Percentiles rank a stretch among this genome's conserved stretches.
phyloP scores from a whole-genome alignment of 1,284 basidiomycete species.

The Ustilago xerochloae region DNA sequence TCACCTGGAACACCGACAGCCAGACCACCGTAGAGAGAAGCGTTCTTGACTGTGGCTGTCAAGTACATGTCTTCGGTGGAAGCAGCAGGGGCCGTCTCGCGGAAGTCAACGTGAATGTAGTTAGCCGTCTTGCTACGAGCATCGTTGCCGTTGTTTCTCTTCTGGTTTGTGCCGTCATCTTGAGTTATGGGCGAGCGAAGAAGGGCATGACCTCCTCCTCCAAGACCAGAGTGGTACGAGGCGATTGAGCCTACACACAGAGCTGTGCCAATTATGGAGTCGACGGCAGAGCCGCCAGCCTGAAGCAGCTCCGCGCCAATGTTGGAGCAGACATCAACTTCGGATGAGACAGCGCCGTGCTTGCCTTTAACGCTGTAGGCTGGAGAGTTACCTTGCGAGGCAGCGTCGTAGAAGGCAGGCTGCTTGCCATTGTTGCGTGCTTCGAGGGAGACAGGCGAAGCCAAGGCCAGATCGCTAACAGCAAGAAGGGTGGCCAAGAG shows the following conservation, averaged over 20 bases:
- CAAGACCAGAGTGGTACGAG: constrained; percentile 70
- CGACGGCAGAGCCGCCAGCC: constrained; percentile 69
- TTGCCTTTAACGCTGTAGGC: constrained; percentile 45
- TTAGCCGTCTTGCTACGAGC: constrained; percentile 44
- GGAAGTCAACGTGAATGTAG: constrained; percentile 69
- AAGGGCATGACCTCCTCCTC: constrained; percentile 66
- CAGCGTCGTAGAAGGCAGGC: constrained; percentile 41
- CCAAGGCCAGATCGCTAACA: not conserved
- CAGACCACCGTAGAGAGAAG: constrained; percentile 55
- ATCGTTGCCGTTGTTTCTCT: constrained; percentile 17
- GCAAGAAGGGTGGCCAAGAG: constrained; percentile 8
- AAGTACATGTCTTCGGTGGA: constrained; percentile 68
- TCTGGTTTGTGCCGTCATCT: constrained; percentile 22
- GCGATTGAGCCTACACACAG: constrained; percentile 69
- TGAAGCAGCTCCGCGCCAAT: constrained; percentile 68
- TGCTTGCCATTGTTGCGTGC: constrained; percentile 15
- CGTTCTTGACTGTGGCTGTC: constrained; percentile 31
- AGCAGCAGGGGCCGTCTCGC: constrained; percentile 69
- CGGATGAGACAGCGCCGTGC: constrained; percentile 61
- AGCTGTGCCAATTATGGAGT: constrained; percentile 63
- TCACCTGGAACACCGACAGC: constrained; percentile 68
- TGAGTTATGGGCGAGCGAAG: constrained; percentile 40
- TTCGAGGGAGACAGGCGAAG: constrained; percentile 18
- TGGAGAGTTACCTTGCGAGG: constrained; percentile 54
- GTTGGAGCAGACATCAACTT: constrained; percentile 69